Conservation (phyloP, 2,329 filamentous ascomycete genomes). For the Furcasterigmium sp. region DNA sequence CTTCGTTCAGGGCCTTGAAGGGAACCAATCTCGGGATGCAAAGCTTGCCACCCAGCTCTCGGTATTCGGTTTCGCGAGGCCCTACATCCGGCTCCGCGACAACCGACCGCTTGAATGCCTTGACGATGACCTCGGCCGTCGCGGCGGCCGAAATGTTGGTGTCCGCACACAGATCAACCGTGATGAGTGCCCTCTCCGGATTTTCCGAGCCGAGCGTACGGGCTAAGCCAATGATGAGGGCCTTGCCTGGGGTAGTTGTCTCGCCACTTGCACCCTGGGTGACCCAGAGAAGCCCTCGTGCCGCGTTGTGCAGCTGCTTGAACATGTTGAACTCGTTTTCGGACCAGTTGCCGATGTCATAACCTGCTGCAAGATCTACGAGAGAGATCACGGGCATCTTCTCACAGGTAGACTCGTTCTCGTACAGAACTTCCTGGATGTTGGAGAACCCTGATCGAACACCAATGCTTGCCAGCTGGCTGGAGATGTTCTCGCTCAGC, state of each 20-base stretch:
- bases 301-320: slow-evolving; percentile 27
- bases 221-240: slow-evolving; percentile 38
- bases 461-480: not conserved
- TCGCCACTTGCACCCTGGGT: slow-evolving; percentile 34
- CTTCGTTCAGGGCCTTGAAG: slow-evolving; percentile 31
- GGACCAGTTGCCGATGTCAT: slow-evolving; percentile 31
- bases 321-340: slow-evolving; percentile 33
- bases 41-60: slow-evolving; percentile 27
- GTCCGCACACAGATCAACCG: slow-evolving; percentile 31
- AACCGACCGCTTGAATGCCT: slow-evolving; percentile 19
- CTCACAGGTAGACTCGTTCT: not conserved
- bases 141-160: slow-evolving; percentile 13
- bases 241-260: slow-evolving; percentile 25
- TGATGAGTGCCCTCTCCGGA: slow-evolving; percentile 33
- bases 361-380: slow-evolving; percentile 30
- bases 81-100: slow-evolving; percentile 4
- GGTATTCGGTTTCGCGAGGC: slow-evolving; percentile 37
- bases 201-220: slow-evolving; percentile 46
- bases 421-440: slow-evolving; percentile 1
- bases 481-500: slow-evolving; percentile 7
- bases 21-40: slow-evolving; percentile 40
- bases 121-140: slow-evolving; percentile 15
- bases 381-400: slow-evolving; percentile 35
- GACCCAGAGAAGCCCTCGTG: slow-evolving; percentile 41
- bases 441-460: not conserved